Conservation (phyloP, 768 basidiomycete genomes). For the Boletus edulis region DNA sequence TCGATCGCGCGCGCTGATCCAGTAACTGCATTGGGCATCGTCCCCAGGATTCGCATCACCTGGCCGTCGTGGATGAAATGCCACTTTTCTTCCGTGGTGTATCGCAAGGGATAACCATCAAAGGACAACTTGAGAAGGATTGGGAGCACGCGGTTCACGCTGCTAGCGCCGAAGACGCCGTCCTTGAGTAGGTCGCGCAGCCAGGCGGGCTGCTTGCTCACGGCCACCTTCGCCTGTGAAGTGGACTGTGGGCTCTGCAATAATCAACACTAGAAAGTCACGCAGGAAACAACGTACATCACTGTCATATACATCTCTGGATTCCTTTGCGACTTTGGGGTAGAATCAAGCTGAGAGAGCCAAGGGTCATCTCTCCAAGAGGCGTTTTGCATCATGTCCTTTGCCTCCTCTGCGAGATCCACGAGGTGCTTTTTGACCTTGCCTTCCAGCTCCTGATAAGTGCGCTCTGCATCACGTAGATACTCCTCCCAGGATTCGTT, state of each 20-base stretch:
- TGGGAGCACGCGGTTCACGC: constrained; percentile 55
- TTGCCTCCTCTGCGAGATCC: constrained; percentile 61
- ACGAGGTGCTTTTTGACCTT: constrained; percentile 60
- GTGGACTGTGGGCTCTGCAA: constrained; percentile 4
- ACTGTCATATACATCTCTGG: constrained; percentile 50
- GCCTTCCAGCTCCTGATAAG: constrained; percentile 69
- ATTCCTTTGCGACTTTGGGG: constrained; percentile 72
- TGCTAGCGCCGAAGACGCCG: constrained; percentile 38
- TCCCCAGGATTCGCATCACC: constrained; percentile 60
- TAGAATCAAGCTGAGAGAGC: constrained; percentile 90
- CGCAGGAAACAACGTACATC: constrained; percentile 16
- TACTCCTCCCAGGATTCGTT: constrained; percentile 89
- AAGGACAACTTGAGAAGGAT: constrained; percentile 63
- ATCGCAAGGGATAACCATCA: constrained; percentile 58
- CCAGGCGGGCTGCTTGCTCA: constrained; percentile 48
- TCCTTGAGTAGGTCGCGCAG: constrained; percentile 47
- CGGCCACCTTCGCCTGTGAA: neutral
- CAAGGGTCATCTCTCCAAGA: constrained; percentile 75
- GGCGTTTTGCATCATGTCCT: constrained; percentile 45
- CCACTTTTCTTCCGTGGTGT: constrained; percentile 61
- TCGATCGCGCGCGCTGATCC: constrained; percentile 92
- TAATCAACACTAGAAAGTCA: neutral
- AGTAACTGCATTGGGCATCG: constrained; percentile 92
- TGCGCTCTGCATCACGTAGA: constrained; percentile 70
- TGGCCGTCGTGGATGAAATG: constrained; percentile 43